Conservation (phyloP, 1,284 basidiomycete genomes). For the Tilletiaria anomala region DNA sequence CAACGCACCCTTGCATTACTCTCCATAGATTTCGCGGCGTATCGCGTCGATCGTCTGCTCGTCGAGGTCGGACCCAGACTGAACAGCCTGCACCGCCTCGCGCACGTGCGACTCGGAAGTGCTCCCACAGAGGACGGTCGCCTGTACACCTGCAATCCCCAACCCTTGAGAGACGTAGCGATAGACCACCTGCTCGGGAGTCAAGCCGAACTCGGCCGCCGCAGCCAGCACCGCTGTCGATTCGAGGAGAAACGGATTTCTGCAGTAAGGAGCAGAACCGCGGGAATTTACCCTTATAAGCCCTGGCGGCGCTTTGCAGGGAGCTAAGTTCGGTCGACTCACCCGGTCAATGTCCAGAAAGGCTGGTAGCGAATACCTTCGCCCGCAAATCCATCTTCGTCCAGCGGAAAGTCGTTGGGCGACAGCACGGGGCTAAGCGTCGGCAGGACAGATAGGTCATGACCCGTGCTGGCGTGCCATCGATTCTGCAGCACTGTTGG, state of each 20-base stretch:
- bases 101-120: constrained; percentile 23
- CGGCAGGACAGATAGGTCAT: constrained; percentile 31
- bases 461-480: constrained; percentile 32
- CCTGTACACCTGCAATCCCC: constrained; percentile 17
- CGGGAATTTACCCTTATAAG: neutral
- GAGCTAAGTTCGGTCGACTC: constrained; percentile 21
- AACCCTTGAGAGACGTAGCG: constrained; percentile 21
- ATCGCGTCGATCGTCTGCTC: constrained; percentile 9
- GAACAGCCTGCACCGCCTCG: constrained; percentile 21
- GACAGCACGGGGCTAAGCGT: constrained; percentile 20
- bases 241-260: constrained; percentile 6
- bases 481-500: constrained; percentile 30
- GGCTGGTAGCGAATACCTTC: constrained; percentile 16
- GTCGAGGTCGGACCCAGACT: constrained; percentile 7
- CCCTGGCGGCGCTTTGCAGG: constrained; percentile 6
- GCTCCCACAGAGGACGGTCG: constrained; percentile 24
- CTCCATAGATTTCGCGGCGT: constrained; percentile 27
- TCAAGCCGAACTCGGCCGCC: constrained; percentile 11
- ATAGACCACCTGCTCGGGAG: constrained; percentile 26
- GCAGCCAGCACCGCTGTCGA: constrained; percentile 13
- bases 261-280: neutral
- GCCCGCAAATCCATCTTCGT: neutral
- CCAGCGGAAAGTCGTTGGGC: constrained; percentile 23
- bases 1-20: no score
- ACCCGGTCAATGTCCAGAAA: constrained; percentile 36